phyloP scores from a whole-genome alignment of 176 grass and related monocot species.

The Tuctoria greenei region DNA sequence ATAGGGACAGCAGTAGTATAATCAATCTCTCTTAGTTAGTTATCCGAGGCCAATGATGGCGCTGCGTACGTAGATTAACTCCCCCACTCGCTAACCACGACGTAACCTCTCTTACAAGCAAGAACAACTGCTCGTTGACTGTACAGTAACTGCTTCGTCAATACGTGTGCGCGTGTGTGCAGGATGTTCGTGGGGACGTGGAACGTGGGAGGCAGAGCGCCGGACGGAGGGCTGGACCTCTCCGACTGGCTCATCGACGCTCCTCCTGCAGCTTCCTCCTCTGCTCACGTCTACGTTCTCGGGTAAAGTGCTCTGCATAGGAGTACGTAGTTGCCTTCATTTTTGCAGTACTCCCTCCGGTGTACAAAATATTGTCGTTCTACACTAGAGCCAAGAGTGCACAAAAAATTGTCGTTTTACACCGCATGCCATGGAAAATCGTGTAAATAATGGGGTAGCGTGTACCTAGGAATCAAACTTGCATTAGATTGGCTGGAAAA shows the following conservation, averaged over 20 bases:
- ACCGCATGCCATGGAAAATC: too few species aligned
- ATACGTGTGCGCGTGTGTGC: neutral
- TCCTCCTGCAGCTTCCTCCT: constrained; percentile 32
- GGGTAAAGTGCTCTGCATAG: constrained; percentile 48
- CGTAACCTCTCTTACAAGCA: too few species aligned
- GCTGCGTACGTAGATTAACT: neutral
- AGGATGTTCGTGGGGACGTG: constrained; percentile 86
- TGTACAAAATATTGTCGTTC: too few species aligned
- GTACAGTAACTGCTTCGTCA: neutral
- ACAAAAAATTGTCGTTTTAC: too few species aligned
- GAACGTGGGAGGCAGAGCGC: constrained; percentile 80
- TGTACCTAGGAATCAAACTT: too few species aligned
- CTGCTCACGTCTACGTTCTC: constrained; percentile 79
- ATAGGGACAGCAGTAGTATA: constrained; percentile 21
- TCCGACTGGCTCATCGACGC: constrained; percentile 56
- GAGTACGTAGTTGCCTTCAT: too few species aligned
- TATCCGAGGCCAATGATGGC: constrained; percentile 25
- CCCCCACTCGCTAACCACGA: neutral
- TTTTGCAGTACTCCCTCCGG: too few species aligned
- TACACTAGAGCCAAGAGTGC: too few species aligned
- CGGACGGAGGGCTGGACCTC: constrained; percentile 53
- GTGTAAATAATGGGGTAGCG: too few species aligned
- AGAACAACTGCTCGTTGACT: neutral
- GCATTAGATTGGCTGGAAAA: too few species aligned
- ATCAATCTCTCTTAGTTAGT: neutral